Evolutionary conservation across 2,329 filamentous ascomycete genomes (phyloP), one percentile per base, ranked within the genome.

Genomic region (Epichloe sylvatica): DNA sequence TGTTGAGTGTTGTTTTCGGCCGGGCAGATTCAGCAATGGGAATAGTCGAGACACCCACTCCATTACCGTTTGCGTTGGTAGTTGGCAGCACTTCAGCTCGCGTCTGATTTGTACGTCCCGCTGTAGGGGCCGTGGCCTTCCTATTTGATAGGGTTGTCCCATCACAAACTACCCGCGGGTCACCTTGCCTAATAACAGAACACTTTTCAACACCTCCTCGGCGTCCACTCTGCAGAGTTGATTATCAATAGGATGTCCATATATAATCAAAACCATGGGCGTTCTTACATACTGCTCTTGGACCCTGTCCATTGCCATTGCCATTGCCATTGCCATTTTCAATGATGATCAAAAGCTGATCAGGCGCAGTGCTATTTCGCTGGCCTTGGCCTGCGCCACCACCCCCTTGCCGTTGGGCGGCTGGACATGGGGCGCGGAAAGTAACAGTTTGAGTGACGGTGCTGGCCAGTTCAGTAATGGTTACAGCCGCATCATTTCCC

Each of bases 1-100:
- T 38, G n/a, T 30, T 34, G 12, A 34, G 38, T 33, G 61, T 65
- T 6, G 62, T 65, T n/a, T 47, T 62, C 15, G 63, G 60, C 42
- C 62, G 51, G 2, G 51, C 50, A 30, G 57, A 59, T 30, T 54
- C 39, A 5, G 56, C 47, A 34, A 65, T 59, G 19, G 63, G 59
- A 38, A 65, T 49, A 17, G 58, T 62, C 15, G 57, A 57, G n/a
- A 66, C 63, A 7, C 62, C 63, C 12, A 60, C 51, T 12, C 59
- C 59, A 35, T 60, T 57, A 25, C 57, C 59, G 39, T 58, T 45
- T 17, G 47, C 47, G 39, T 56, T 56, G n/a, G 54, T 19, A 17
- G 44, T 51, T 8, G 47, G 34, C 45, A 38, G 23, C 15, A 39
- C 35, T 13, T 39, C 35, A 12, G 23, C 35, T 30, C 30, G 45